Evolutionary conservation across 805 yeast genomes (phyloP).

Genomic region (Starmerella davenportii): DNA sequence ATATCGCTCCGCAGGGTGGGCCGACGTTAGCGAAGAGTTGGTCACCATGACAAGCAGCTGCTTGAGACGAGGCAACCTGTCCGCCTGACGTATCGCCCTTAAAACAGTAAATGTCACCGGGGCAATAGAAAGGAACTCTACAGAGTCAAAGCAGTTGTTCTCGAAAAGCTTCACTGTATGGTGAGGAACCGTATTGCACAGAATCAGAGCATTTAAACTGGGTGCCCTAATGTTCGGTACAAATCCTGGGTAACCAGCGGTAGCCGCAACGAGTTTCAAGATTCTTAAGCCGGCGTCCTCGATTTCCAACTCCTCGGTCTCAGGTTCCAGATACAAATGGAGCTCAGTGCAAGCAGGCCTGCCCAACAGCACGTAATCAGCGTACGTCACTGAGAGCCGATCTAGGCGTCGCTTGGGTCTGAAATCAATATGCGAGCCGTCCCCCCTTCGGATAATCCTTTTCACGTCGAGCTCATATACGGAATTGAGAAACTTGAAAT

Average conservation of each 20-base stretch:
- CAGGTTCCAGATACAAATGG: not conserved
- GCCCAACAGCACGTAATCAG: conserved; percentile 7
- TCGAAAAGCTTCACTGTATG: conserved; percentile 5
- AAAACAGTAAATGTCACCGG: conserved; percentile 13
- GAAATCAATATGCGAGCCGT: too few relatives aligned
- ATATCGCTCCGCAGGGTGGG: conserved; percentile 3
- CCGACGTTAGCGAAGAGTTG: conserved; percentile 6
- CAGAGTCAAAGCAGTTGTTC: conserved; percentile 1
- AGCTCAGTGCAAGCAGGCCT: conserved; percentile 4
- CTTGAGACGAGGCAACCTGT: conserved; percentile 5
- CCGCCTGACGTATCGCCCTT: conserved; percentile 5
- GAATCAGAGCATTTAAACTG: conserved; percentile 8
- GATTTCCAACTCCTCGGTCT: conserved; percentile 1
- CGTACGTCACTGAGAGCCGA: conserved; percentile 2
- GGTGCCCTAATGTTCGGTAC: conserved; percentile 7
- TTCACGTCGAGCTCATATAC: not conserved
- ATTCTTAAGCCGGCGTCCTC: conserved; percentile 6
- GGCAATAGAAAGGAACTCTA: conserved; percentile 14
- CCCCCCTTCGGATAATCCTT: not conserved
- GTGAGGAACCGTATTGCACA: conserved; percentile 12
- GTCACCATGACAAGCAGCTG: conserved; percentile 9
- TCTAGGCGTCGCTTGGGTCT: too few relatives aligned
- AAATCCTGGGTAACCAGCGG: conserved; percentile 1
- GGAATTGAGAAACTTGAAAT: not conserved
- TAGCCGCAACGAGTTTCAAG: conserved; percentile 10